These are phyloP conservation scores for Amanita exitialis DNA, from an alignment of 768 basidiomycete species.

Conservation along the genomic window DNA sequence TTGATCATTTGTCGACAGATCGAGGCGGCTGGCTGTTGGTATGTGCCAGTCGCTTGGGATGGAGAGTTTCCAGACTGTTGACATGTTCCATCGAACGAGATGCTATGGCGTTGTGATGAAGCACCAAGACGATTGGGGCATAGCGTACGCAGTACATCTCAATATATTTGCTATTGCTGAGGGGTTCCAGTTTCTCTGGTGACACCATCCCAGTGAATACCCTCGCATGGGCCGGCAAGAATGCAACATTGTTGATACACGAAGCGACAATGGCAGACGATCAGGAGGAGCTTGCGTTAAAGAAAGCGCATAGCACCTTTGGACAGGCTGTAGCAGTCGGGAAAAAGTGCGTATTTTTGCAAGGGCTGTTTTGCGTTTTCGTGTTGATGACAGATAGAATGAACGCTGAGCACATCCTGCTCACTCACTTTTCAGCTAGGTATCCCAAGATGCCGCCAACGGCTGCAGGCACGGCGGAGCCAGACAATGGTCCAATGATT, in stretches of 20 bases:
- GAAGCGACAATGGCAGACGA: slow-evolving; percentile 92
- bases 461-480: slow-evolving; percentile 13
- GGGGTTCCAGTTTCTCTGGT: slow-evolving; percentile 68
- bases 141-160: slow-evolving; percentile 51
- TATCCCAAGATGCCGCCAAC: slow-evolving; percentile 80
- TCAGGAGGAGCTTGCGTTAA: slow-evolving; percentile 56
- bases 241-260: slow-evolving; percentile 81
- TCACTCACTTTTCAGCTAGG: slow-evolving; percentile 93
- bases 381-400: slow-evolving; percentile 39
- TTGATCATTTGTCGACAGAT: slow-evolving; percentile 21
- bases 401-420: slow-evolving; percentile 74
- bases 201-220: slow-evolving; percentile 75
- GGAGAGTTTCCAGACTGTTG: slow-evolving; percentile 51
- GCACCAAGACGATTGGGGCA: slow-evolving; percentile 66
- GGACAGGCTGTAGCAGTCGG: slow-evolving; percentile 81
- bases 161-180: slow-evolving; percentile 22
- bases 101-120: slow-evolving; percentile 66
- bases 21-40: slow-evolving; percentile 25
- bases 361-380: slow-evolving; percentile 6
- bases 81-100: slow-evolving; percentile 61
- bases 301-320: slow-evolving; percentile 85
- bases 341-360: slow-evolving; percentile 35
- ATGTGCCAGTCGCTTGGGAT: slow-evolving; percentile 50
- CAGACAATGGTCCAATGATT: slow-evolving; percentile 4
- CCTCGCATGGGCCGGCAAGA: slow-evolving; percentile 52